Percentiles rank a stretch among this genome's conserved stretches.
Evolutionary conservation across 768 basidiomycete species (phyloP).

Genomic region (Podaxis pistillaris): DNA sequence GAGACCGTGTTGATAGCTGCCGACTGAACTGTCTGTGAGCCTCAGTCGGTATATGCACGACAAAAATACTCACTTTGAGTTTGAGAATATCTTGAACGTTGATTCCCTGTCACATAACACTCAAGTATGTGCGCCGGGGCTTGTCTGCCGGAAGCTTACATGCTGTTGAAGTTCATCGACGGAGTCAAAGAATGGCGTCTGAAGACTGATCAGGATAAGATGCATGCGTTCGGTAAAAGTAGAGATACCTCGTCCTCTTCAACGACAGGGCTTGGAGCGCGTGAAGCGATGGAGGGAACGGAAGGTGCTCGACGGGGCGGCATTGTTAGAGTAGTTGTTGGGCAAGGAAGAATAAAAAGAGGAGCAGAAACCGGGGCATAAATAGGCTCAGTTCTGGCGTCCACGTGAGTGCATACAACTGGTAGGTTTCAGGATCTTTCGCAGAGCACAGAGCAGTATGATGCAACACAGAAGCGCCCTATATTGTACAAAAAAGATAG

Average conservation of each 20-base stretch:
- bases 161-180: conserved; percentile 87
- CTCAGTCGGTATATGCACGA: conserved; percentile 7
- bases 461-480: conserved; percentile 1
- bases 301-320: conserved; percentile 55
- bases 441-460: not conserved
- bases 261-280: conserved; percentile 43
- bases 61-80: conserved; percentile 62
- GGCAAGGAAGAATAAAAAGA: not conserved
- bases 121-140: conserved; percentile 9
- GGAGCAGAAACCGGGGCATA: not conserved
- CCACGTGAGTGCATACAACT: conserved; percentile 17
- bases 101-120: conserved; percentile 62
- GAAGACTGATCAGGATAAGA: not conserved
- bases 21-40: conserved; percentile 38
- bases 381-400: not conserved
- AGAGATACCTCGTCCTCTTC: conserved; percentile 42
- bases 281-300: conserved; percentile 45
- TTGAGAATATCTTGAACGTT: conserved; percentile 95
- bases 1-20: conserved; percentile 84
- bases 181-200: conserved; percentile 69
- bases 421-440: not conserved
- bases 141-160: conserved; percentile 34
- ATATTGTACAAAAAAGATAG: conserved; percentile 13
- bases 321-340: conserved; percentile 27
- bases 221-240: not conserved